These are phyloP conservation scores for Bisporella sp. DNA, from an alignment of 2,329 filamentous ascomycete species.

Conservation along the genomic window DNA sequence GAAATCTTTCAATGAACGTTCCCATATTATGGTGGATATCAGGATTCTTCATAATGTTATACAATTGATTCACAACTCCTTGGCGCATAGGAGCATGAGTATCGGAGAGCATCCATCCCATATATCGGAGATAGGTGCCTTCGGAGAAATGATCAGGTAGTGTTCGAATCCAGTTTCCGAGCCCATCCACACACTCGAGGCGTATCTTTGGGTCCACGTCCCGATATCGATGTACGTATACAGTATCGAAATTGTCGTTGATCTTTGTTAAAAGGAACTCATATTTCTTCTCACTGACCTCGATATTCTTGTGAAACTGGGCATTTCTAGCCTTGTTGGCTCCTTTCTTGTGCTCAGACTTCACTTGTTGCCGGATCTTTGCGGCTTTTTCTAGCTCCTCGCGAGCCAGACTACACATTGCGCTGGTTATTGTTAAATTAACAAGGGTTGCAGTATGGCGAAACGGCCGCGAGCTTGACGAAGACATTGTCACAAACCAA, in stretches of 20 bases:
- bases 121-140: slow-evolving; percentile 81
- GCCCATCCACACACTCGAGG: slow-evolving; percentile 76
- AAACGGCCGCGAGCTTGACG: slow-evolving; percentile 79
- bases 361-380: slow-evolving; percentile 70
- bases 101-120: slow-evolving; percentile 94
- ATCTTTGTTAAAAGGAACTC: slow-evolving; percentile 64
- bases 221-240: slow-evolving; percentile 93
- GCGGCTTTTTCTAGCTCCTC: slow-evolving; percentile 66
- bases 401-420: slow-evolving; percentile 67
- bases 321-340: slow-evolving; percentile 74
- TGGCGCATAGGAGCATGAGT: slow-evolving; percentile 64
- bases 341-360: slow-evolving; percentile 64
- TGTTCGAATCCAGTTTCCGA: slow-evolving; percentile 82
- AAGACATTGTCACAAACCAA: slow-evolving; percentile 89
- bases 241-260: slow-evolving; percentile 81
- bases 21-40: slow-evolving; percentile 71
- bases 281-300: slow-evolving; percentile 28
- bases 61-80: slow-evolving; percentile 82
- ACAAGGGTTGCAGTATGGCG: slow-evolving; percentile 89
- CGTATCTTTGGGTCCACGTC: slow-evolving; percentile 88
- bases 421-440: slow-evolving; percentile 70
- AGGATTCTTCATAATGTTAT: slow-evolving; percentile 70
- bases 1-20: slow-evolving; percentile 89
- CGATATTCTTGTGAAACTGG: slow-evolving; percentile 64
- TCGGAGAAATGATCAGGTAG: slow-evolving; percentile 88